A percentile compares a stretch with the other conserved stretches of the same genome.
Evolutionary conservation across 768 basidiomycete species (phyloP).

Genomic region (Tubosaeta sp.): DNA sequence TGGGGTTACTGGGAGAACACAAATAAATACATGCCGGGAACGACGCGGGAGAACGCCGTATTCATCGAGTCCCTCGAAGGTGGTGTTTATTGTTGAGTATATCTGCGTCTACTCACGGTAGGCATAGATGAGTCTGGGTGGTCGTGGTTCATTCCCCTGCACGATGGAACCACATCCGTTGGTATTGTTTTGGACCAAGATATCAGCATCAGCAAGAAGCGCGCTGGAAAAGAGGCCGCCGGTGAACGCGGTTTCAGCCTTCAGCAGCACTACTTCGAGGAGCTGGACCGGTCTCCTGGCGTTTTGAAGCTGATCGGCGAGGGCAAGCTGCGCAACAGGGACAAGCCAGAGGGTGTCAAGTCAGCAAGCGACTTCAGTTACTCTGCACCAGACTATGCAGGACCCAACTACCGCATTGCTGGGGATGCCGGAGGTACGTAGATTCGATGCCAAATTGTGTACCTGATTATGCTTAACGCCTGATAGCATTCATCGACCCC

Average conservation of each 20-base stretch:
- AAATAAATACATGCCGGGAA: background rate
- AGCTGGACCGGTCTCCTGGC: background rate
- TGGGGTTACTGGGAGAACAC: slow-evolving; percentile 3
- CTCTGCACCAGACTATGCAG: background rate
- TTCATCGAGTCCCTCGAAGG: background rate
- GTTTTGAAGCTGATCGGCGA: background rate
- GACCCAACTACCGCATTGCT: background rate
- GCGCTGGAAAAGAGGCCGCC: slow-evolving; percentile 1
- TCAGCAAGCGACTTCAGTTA: slow-evolving; percentile 1
- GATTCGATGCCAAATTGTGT: too few species aligned
- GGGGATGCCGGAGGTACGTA: background rate
- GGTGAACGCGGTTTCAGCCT: background rate
- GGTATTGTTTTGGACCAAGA: slow-evolving; percentile 1
- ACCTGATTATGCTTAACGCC: background rate
- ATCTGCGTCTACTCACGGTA: background rate
- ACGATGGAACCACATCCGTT: background rate
- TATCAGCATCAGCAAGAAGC: slow-evolving; percentile 1
- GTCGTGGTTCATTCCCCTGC: background rate
- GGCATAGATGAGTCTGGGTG: background rate
- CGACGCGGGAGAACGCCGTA: background rate
- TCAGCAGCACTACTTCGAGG: background rate
- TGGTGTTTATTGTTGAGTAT: background rate
- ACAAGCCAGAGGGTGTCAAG: background rate
- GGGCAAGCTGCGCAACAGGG: background rate
- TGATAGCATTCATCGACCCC: background rate